phyloP scores from a whole-genome alignment of 2,329 filamentous ascomycete genomes.

The Fusarium sp. region DNA sequence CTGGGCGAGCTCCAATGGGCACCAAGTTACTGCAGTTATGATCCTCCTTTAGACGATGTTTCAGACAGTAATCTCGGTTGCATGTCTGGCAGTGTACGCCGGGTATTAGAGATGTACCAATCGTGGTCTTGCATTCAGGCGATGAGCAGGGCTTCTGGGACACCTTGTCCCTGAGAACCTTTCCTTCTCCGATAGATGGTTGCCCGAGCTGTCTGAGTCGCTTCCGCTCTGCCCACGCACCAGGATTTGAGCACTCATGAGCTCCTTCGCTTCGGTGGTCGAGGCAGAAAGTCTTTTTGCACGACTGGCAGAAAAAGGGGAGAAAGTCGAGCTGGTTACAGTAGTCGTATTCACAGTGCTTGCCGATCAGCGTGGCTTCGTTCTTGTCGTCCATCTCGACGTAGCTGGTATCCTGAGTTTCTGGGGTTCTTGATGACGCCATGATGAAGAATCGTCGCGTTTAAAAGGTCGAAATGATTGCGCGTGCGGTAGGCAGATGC shows the following conservation, averaged over 20 bases:
- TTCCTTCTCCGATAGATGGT: slow-evolving; percentile 67
- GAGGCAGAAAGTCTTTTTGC: slow-evolving; percentile 86
- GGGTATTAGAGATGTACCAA: slow-evolving; percentile 76
- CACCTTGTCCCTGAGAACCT: slow-evolving; percentile 66
- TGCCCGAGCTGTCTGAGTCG: slow-evolving; percentile 67
- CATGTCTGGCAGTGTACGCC: slow-evolving; percentile 79
- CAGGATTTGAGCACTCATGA: slow-evolving; percentile 75
- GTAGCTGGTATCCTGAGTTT: slow-evolving; percentile 68
- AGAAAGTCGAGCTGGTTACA: slow-evolving; percentile 97
- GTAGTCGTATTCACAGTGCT: slow-evolving; percentile 90
- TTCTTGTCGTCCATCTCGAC: slow-evolving; percentile 77
- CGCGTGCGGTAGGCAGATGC: slow-evolving; percentile 45
- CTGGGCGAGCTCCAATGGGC: slow-evolving; percentile 65
- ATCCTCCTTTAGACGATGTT: slow-evolving; percentile 81
- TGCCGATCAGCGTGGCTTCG: slow-evolving; percentile 88
- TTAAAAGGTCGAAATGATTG: slow-evolving; percentile 28
- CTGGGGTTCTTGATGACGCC: slow-evolving; percentile 64
- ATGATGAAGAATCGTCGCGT: slow-evolving; percentile 55
- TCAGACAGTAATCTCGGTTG: slow-evolving; percentile 81
- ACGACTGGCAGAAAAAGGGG: slow-evolving; percentile 93
- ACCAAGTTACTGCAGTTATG: slow-evolving; percentile 85
- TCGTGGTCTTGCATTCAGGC: slow-evolving; percentile 74
- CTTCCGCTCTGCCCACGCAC: slow-evolving; percentile 72
- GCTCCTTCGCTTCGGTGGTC: slow-evolving; percentile 90
- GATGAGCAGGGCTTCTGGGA: slow-evolving; percentile 77